Evolutionary conservation across 192 early-diverging fungal species (phyloP), one percentile per base, ranked within the genome.

Genomic region (Powellomyces hirtus): DNA sequence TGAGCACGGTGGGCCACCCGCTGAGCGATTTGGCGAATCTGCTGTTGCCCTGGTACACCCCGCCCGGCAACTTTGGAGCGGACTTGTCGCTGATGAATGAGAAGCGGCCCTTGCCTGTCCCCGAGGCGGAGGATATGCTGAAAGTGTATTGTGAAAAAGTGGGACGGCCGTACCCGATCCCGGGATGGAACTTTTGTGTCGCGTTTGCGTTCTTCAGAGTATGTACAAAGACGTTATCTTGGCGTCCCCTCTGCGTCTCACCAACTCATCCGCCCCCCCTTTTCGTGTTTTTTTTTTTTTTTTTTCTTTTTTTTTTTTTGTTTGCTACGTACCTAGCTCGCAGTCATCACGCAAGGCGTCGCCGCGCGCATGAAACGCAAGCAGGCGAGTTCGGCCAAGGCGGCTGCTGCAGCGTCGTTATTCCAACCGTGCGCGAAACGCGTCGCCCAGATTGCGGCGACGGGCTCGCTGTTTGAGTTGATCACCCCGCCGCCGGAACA

Each of bases 141-240:
- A 51, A 82, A 58, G 66, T 75, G 24, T 96, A 97, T 66, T 95
- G 93, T 73, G 38, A 66, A 0, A 63, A 74, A 36, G 73, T 81
- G 44, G 84, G 81, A 0, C 72, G 88, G 37, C 49, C 75, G 22
- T 94, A 87, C 73, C 94, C 93, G 6, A 89, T 96, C 53, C 78
- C 80, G 0, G 80, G 85, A 3, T 97, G 90, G 88, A 75, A 85
- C 55, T 94, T 90, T 82, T 89, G 89, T 42, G 82, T 90, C 29
- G 91, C 91, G 20, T 98, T 96, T 81, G 85, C 89, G 0, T 89
- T 91, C 77, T 98, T 98, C 77, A 78, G 94, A 71, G 87, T 91
- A 73, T 52, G 79, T 49, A 20, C 18, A 27, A 31, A n/a, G 31
- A 27, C n/a, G 14, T 31, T 7, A 13, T 30, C 34, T 22, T 26